phyloP scores from a whole-genome alignment of 176 grass and related monocot genomes.

The Miscanthus lutarioriparius region DNA sequence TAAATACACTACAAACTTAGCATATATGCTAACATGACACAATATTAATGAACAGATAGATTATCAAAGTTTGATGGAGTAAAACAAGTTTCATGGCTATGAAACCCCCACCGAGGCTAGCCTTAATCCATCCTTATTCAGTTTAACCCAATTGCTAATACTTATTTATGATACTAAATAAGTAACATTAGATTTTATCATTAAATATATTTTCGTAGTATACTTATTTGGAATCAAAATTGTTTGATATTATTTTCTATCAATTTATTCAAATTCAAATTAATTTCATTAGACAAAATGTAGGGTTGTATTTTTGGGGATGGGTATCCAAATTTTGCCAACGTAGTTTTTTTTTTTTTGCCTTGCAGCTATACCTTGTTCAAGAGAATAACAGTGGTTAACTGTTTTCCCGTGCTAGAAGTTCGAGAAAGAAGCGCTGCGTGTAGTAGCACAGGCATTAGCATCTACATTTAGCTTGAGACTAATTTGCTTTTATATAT shows the following conservation, averaged over 20 bases:
- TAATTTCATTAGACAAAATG: neutral
- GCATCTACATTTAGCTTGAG: neutral
- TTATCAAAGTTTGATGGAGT: neutral
- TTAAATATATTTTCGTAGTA: neutral
- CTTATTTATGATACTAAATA: neutral
- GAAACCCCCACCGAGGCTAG: neutral
- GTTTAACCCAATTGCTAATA: neutral
- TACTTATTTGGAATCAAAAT: neutral
- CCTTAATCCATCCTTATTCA: neutral
- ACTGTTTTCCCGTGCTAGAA: neutral
- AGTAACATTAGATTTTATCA: neutral
- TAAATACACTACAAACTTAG: neutral
- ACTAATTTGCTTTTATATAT: neutral
- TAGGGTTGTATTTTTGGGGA: neutral
- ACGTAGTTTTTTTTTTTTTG: neutral
- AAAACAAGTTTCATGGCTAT: neutral
- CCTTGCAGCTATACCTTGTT: neutral
- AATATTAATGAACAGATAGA: neutral
- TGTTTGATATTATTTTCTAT: neutral
- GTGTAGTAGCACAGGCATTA: neutral
- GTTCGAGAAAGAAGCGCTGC: constrained; percentile 18
- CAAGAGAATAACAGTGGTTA: neutral
- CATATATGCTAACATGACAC: neutral
- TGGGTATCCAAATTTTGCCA: neutral
- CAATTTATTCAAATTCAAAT: neutral